Evolutionary conservation across 352 stramenopile genomes (phyloP).

Genomic region (Pythium guiyangense): DNA sequence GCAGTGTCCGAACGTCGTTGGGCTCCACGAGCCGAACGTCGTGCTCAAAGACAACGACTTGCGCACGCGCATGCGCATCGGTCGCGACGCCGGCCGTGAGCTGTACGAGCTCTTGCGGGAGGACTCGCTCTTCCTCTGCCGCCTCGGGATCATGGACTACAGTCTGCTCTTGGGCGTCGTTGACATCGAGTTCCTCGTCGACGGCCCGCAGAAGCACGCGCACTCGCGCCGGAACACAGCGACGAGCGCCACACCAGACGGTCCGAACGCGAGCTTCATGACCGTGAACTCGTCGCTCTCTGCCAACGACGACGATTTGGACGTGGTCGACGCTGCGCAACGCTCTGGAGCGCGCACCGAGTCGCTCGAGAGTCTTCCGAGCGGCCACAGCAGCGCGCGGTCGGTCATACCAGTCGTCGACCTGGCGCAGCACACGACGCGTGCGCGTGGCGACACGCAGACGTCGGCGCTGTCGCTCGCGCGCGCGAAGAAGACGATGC

Average conservation of each 20-base stretch:
- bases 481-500: constrained; percentile 42
- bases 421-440: neutral
- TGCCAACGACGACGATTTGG: constrained; percentile 13
- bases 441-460: neutral
- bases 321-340: neutral
- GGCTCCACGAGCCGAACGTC: constrained; percentile 77
- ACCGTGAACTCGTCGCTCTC: constrained; percentile 12
- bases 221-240: constrained; percentile 23
- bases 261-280: constrained; percentile 37
- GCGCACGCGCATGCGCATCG: constrained; percentile 77
- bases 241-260: constrained; percentile 21
- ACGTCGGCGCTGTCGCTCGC: no score
- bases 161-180: constrained; percentile 84
- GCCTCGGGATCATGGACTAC: constrained; percentile 90
- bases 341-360: neutral
- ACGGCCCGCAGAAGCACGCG: constrained; percentile 21
- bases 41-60: constrained; percentile 88
- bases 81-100: constrained; percentile 37
- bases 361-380: neutral
- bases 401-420: neutral
- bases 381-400: neutral
- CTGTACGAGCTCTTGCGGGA: constrained; percentile 64
- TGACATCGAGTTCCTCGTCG: constrained; percentile 79
- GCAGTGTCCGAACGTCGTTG: constrained; percentile 78
- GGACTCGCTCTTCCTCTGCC: constrained; percentile 73